These are phyloP conservation scores for Lepiota subincarnata DNA, from an alignment of 768 basidiomycete species.

Conservation along the genomic window DNA sequence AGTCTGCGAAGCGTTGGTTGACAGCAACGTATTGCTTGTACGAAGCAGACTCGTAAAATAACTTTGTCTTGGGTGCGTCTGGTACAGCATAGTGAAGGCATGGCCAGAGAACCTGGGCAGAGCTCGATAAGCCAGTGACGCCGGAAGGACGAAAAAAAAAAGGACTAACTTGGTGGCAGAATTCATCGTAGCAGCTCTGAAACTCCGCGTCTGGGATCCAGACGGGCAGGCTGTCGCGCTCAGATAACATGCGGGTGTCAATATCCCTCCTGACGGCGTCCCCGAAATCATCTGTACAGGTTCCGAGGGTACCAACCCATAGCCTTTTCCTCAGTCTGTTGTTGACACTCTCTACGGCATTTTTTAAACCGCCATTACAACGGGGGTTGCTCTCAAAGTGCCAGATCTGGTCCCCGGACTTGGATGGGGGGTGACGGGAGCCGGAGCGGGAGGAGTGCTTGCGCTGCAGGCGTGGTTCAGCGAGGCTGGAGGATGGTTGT, in stretches of 20 bases:
- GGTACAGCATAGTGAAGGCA: slow-evolving; percentile 84
- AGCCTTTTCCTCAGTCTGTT: slow-evolving; percentile 45
- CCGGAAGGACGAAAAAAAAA: slow-evolving; percentile 6
- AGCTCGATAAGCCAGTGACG: slow-evolving; percentile 18
- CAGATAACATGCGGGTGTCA: slow-evolving; percentile 43
- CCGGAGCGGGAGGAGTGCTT: slow-evolving; percentile 47
- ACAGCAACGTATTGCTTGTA: slow-evolving; percentile 87
- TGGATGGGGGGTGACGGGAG: slow-evolving; percentile 37
- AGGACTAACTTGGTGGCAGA: slow-evolving; percentile 70
- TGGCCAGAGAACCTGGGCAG: slow-evolving; percentile 69
- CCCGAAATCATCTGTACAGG: slow-evolving; percentile 59
- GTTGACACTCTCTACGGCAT: slow-evolving; percentile 69
- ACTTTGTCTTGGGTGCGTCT: slow-evolving; percentile 81
- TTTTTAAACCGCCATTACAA: slow-evolving; percentile 81
- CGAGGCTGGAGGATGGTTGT: slow-evolving; percentile 44
- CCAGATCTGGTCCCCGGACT: slow-evolving; percentile 27
- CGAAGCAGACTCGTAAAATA: slow-evolving; percentile 73
- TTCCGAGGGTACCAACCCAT: slow-evolving; percentile 74
- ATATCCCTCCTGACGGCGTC: slow-evolving; percentile 54
- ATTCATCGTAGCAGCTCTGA: slow-evolving; percentile 76
- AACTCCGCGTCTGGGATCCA: slow-evolving; percentile 85
- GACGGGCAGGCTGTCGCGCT: slow-evolving; percentile 45
- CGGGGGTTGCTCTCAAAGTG: slow-evolving; percentile 58
- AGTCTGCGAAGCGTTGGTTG: slow-evolving; percentile 86
- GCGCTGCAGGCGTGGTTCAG: slow-evolving; percentile 44